A percentile compares a stretch with the other conserved stretches of the same genome.
Conservation (phyloP, 805 yeast genomes). For the Pichia californica region DNA sequence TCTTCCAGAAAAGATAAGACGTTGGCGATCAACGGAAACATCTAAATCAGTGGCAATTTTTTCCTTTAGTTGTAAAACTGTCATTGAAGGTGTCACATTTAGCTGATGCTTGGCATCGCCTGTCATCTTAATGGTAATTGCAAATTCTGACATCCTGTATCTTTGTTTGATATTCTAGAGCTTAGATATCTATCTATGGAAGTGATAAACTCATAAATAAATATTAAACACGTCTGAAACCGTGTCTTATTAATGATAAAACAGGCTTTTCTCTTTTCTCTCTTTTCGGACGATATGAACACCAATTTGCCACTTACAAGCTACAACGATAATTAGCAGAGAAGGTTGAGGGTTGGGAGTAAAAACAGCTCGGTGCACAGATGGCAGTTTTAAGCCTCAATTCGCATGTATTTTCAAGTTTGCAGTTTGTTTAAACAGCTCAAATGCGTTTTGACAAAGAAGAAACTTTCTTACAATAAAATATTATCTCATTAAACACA, state of each 20-base stretch:
- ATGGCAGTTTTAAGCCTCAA: no score
- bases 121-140: constrained; percentile 31
- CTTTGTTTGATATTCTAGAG: background rate
- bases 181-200: no score
- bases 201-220: no score
- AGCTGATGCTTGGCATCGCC: constrained; percentile 79
- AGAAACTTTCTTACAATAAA: no score
- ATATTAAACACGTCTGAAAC: no score
- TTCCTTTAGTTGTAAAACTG: constrained; percentile 65
- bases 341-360: no score
- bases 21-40: constrained; percentile 71
- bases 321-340: no score
- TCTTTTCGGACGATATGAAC: background rate
- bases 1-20: constrained; percentile 89
- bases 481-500: no score
- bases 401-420: no score
- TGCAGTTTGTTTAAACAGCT: no score
- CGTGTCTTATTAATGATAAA: no score
- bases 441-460: no score
- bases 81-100: constrained; percentile 42
- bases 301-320: background rate
- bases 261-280: background rate
- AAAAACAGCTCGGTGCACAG: background rate
- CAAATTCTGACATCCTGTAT: constrained; percentile 14
- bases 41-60: constrained; percentile 54